These are phyloP conservation scores for Metarhizium guizhouense DNA, from an alignment of 2,329 filamentous ascomycete species.

Conservation along the genomic window DNA sequence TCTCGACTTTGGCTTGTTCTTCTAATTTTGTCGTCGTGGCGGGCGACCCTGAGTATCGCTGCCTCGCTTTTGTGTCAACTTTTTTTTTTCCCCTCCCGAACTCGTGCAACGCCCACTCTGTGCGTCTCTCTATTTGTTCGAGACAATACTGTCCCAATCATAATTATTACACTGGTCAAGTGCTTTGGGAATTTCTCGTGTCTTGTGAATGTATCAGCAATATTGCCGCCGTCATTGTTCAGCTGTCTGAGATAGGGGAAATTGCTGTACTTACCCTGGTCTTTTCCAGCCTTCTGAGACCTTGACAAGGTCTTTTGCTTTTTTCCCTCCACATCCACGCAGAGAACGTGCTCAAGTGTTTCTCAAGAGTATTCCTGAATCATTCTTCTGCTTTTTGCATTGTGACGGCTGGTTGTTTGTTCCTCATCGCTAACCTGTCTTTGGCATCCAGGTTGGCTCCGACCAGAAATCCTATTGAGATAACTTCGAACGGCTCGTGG, in stretches of 20 bases:
- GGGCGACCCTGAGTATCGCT: background rate
- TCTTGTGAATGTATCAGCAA: constrained; percentile 1
- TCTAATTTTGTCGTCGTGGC: background rate
- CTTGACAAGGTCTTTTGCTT: background rate
- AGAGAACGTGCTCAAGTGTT: background rate
- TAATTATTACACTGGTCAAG: background rate
- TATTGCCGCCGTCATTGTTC: background rate
- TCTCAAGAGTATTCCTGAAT: background rate
- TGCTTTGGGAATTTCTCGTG: background rate
- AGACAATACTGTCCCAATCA: background rate
- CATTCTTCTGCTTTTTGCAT: background rate
- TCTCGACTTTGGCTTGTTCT: background rate
- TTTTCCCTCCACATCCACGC: background rate
- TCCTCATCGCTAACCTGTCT: background rate
- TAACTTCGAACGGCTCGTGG: background rate
- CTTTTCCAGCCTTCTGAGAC: background rate
- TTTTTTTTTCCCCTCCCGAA: background rate
- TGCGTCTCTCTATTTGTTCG: background rate
- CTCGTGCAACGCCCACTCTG: background rate
- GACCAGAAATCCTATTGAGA: background rate
- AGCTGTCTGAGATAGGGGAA: background rate
- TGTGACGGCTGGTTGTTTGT: background rate
- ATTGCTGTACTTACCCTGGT: background rate
- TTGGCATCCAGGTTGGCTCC: background rate
- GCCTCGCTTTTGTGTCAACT: background rate